Evolutionary conservation across 2,329 filamentous ascomycete species (phyloP).

Genomic region (Venturia pyrina): DNA sequence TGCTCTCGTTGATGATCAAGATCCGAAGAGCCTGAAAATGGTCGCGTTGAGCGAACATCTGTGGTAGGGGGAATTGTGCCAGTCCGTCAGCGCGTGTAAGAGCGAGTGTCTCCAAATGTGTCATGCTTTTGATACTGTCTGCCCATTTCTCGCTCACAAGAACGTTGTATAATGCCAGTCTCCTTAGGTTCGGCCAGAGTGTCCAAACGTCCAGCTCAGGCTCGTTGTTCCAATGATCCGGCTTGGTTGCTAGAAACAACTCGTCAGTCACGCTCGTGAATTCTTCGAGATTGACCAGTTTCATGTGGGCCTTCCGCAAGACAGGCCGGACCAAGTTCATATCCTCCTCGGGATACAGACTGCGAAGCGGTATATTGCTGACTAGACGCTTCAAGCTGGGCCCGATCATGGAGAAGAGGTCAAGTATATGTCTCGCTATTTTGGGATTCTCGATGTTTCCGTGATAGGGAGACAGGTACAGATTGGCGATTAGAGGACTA

Average conservation of each 20-base stretch:
- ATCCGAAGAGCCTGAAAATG: neutral
- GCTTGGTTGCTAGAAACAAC: slow-evolving; percentile 28
- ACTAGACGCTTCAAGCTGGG: slow-evolving; percentile 35
- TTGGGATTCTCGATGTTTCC: neutral
- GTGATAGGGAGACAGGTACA: neutral
- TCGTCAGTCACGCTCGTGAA: slow-evolving; percentile 40
- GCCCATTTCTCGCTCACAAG: slow-evolving; percentile 20
- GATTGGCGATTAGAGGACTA: neutral
- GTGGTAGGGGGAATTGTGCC: slow-evolving; percentile 20
- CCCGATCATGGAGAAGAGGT: slow-evolving; percentile 34
- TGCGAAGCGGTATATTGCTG: slow-evolving; percentile 39
- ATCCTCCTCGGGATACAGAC: slow-evolving; percentile 34
- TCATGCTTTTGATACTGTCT: slow-evolving; percentile 28
- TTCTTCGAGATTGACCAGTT: slow-evolving; percentile 36
- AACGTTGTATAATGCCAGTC: slow-evolving; percentile 35
- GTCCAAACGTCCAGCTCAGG: slow-evolving; percentile 31
- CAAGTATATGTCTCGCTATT: slow-evolving; percentile 21
- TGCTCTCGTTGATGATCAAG: neutral
- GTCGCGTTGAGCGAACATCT: neutral
- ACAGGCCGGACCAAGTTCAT: slow-evolving; percentile 27
- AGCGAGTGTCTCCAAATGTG: slow-evolving; percentile 32
- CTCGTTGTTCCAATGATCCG: slow-evolving; percentile 16
- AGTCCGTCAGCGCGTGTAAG: slow-evolving; percentile 31
- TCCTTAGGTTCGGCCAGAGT: slow-evolving; percentile 33
- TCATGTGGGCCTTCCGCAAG: slow-evolving; percentile 36